phyloP scores from a whole-genome alignment of 164 flowering plant genomes.

The Macadamia integrifolia region DNA sequence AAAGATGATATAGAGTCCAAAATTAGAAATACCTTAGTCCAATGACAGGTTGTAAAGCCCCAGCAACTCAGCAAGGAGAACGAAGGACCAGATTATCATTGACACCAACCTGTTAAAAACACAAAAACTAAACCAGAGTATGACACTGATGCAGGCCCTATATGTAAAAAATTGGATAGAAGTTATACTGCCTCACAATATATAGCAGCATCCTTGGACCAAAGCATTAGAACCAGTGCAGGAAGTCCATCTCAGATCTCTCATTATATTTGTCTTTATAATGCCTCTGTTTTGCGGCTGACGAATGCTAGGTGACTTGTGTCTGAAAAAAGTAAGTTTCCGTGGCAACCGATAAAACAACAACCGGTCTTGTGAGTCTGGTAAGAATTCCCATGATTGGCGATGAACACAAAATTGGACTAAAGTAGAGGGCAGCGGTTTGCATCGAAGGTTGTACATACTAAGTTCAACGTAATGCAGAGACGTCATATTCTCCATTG shows the following conservation, averaged over 20 bases:
- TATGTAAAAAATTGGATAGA: neutral
- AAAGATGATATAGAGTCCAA: neutral
- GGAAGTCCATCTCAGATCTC: slow-evolving; percentile 34
- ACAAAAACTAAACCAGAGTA: neutral
- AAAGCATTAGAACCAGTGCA: slow-evolving; percentile 87
- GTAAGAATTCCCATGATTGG: no score
- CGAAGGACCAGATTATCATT: slow-evolving; percentile 95
- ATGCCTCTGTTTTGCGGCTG: no score
- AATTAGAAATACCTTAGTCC: slow-evolving; percentile 54
- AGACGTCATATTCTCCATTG: no score
- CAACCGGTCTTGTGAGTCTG: no score
- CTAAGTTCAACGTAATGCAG: no score
- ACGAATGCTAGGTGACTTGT: no score
- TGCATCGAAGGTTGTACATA: no score
- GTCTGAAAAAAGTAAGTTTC: no score
- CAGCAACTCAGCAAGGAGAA: slow-evolving; percentile 37
- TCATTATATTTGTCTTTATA: no score
- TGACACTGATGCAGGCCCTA: neutral
- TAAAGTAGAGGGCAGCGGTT: no score
- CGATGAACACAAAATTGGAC: no score
- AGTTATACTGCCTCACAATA: slow-evolving; percentile 92
- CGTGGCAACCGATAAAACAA: no score
- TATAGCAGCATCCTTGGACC: slow-evolving; percentile 90
- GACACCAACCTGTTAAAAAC: slow-evolving; percentile 81
- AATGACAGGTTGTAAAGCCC: slow-evolving; percentile 97